Conservation (phyloP, 306 rosid species). For the Cicer chorassanicum region DNA sequence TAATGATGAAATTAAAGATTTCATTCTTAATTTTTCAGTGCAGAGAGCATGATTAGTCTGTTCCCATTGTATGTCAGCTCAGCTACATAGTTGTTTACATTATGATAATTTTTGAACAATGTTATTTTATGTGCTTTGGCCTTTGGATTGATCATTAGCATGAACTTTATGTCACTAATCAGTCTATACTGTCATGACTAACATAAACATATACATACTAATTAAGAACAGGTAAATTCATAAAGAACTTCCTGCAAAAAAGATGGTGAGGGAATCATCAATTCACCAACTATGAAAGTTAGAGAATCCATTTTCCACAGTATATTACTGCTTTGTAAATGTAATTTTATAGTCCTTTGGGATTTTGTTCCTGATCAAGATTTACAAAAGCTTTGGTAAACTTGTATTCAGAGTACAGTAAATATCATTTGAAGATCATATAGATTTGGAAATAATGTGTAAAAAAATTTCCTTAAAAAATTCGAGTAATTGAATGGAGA, state of each 20-base stretch:
- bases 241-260: slow-evolving; percentile 21
- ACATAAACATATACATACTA: background rate
- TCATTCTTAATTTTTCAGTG: slow-evolving; percentile 70
- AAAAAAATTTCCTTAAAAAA: background rate
- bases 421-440: background rate
- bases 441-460: background rate
- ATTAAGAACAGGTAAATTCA: background rate
- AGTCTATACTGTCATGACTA: background rate
- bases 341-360: too few species aligned
- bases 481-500: background rate
- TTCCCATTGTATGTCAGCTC: slow-evolving; percentile 21
- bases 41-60: slow-evolving; percentile 65
- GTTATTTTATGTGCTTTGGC: slow-evolving; percentile 27
- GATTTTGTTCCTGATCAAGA: too few species aligned
- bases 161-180: background rate
- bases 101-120: slow-evolving; percentile 35
- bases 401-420: background rate
- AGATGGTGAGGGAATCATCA: background rate
- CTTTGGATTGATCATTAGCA: slow-evolving; percentile 22
- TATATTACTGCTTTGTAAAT: background rate
- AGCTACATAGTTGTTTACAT: slow-evolving; percentile 35
- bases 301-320: background rate
- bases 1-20: slow-evolving; percentile 67
- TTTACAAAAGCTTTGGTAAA: background rate
- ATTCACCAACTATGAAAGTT: too few species aligned